These are phyloP conservation scores for Aspergillus sergii DNA, from an alignment of 2,329 filamentous ascomycete genomes.

Conservation along the genomic window DNA sequence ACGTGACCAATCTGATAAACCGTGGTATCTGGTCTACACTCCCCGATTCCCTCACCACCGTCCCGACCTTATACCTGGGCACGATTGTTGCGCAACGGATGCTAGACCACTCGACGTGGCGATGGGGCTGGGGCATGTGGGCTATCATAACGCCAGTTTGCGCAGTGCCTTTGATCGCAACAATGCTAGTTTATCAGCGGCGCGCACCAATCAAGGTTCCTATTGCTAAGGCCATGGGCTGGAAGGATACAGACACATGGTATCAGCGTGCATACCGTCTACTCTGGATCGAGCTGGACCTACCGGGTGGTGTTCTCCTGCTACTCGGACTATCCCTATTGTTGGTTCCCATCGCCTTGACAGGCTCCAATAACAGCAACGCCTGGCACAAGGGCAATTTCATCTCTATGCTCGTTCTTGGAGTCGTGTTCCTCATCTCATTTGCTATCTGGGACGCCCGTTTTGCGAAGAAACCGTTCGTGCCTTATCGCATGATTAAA, in stretches of 20 bases:
- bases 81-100: conserved; percentile 44
- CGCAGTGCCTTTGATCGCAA: conserved; percentile 35
- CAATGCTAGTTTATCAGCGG: conserved; percentile 36
- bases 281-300: conserved; percentile 34
- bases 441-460: conserved; percentile 43
- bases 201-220: conserved; percentile 16
- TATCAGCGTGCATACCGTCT: conserved; percentile 23
- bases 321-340: conserved; percentile 37
- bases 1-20: conserved; percentile 62
- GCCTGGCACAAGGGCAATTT: conserved; percentile 33
- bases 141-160: conserved; percentile 42
- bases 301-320: conserved; percentile 37
- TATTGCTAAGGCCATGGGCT: conserved; percentile 1
- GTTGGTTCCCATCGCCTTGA: conserved; percentile 43
- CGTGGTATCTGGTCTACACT: conserved; percentile 62
- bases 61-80: conserved; percentile 57
- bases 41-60: conserved; percentile 59
- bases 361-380: conserved; percentile 34
- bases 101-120: conserved; percentile 42
- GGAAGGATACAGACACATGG: conserved; percentile 10
- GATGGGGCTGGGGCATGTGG: conserved; percentile 49
- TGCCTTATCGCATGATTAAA: conserved; percentile 42
- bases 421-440: conserved; percentile 22
- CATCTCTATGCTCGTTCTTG: conserved; percentile 42
- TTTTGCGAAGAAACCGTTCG: conserved; percentile 42